Base-by-base conservation (phyloP, 441 rosid genomes). In the Omphalea diandra region DNA sequence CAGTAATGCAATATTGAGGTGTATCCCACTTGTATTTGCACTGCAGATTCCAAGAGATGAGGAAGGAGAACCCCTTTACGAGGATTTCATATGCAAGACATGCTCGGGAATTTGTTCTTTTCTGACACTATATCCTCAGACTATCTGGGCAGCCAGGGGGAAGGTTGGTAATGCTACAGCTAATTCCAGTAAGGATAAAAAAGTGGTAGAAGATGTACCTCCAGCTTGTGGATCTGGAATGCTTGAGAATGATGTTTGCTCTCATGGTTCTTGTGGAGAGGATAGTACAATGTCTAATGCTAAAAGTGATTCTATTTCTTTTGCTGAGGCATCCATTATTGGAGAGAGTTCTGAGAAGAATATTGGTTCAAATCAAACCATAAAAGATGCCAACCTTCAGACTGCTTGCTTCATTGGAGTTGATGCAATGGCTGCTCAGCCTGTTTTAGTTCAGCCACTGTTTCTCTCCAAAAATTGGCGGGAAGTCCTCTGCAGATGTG, bases 401-500 rank as follows among this genome's bases (percentile, higher is more conserved):
- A 24, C 67, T 65, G 65, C 61, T 33, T 89, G 98, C 77, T 76
- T 73, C 70, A 68, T 90, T 63, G 89, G 80, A 65, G 73, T 67
- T 36, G 64, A 83, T 63, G 64, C 47, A 29, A 54, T 38, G 57
- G 73, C 54, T 60, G 52, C 70, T 46, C 29, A 55, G 36, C 59
- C 82, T 44, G 78, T 71, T 72, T 71, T 68, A 58, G 87, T n/a
- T 65, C 84, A n/a, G 73, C 91, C 98, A 3, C 67, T 93, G 65
- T 93, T 95, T 84, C 81, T 95, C 65, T 77, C 86, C 65, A 89
- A 93, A 77, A 86, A 65, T 74, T 93, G 98, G 97, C 91, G 99
- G 83, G 90, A 83, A 44, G 61, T 72, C 10, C 82, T 95, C 46
- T 95, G 99, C 82, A 83, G 81, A 80, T 95, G 99, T 68, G 80